phyloP scores from a whole-genome alignment of 495 filamentous ascomycete species.

The Penicillium simplicissimum region DNA sequence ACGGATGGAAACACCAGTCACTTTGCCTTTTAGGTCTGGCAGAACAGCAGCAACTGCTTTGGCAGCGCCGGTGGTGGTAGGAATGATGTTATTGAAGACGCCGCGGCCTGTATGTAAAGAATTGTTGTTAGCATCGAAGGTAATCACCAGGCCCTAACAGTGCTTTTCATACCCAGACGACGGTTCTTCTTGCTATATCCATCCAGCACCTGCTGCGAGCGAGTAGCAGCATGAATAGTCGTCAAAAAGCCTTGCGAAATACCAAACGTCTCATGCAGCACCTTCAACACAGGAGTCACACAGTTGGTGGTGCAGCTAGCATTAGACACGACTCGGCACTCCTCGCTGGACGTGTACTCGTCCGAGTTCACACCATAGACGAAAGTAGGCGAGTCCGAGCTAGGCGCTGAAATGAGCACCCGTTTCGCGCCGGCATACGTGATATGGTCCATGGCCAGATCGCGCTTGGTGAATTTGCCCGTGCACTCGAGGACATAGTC shows the following conservation, averaged over 20 bases:
- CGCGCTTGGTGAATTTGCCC: constrained; percentile 39
- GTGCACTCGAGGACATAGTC: constrained; percentile 42
- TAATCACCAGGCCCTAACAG: not conserved
- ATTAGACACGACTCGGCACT: constrained; percentile 32
- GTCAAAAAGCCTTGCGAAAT: constrained; percentile 37
- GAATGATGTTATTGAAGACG: constrained; percentile 41
- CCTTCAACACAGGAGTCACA: constrained; percentile 38
- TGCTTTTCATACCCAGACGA: constrained; percentile 27
- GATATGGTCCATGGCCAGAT: constrained; percentile 34
- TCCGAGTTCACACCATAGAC: constrained; percentile 40
- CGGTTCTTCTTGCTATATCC: constrained; percentile 43
- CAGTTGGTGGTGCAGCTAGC: constrained; percentile 43
- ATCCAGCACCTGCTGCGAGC: constrained; percentile 41
- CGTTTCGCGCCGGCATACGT: constrained; percentile 36
- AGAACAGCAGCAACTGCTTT: constrained; percentile 37
- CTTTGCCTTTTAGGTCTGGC: constrained; percentile 35
- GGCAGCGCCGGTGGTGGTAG: constrained; percentile 37
- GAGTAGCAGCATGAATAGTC: constrained; percentile 38
- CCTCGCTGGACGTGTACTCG: constrained; percentile 26
- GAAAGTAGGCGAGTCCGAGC: constrained; percentile 37
- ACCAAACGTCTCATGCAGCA: constrained; percentile 33
- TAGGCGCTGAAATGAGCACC: constrained; percentile 38
- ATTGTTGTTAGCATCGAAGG: not conserved
- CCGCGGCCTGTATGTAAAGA: constrained; percentile 25
- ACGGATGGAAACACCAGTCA: constrained; percentile 38